A percentile compares a stretch with the other conserved stretches of the same genome.
Conservation (phyloP, 305 asterid genomes). For the Solanum hybrid region DNA sequence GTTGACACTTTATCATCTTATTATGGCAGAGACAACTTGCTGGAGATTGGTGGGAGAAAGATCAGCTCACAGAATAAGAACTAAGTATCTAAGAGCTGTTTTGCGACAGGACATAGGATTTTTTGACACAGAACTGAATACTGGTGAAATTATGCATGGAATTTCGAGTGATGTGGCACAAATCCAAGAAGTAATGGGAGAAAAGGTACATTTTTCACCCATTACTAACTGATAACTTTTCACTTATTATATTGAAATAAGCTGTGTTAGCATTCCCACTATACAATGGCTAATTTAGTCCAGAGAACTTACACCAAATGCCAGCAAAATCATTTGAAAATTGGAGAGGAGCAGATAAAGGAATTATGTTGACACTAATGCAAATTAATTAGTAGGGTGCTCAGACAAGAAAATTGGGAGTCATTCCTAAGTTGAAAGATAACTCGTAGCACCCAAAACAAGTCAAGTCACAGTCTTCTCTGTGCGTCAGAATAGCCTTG, state of each 20-base stretch:
- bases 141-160: slow-evolving; percentile 86
- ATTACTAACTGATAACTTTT: background rate
- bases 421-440: background rate
- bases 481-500: background rate
- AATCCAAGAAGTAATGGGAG: slow-evolving; percentile 89
- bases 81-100: slow-evolving; percentile 64
- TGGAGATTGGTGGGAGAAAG: slow-evolving; percentile 86
- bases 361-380: background rate
- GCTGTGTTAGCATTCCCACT: background rate
- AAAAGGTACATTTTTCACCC: slow-evolving; percentile 36
- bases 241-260: background rate
- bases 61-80: slow-evolving; percentile 71
- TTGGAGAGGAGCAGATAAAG: background rate
- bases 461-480: background rate
- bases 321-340: background rate
- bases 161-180: slow-evolving; percentile 86
- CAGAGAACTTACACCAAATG: background rate
- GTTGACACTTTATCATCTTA: background rate
- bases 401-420: background rate
- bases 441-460: background rate
- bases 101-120: slow-evolving; percentile 62
- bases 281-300: background rate
- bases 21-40: slow-evolving; percentile 60
- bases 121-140: slow-evolving; percentile 65
- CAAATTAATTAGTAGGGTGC: background rate